Base-by-base conservation (phyloP, 2,329 filamentous ascomycete species). In the Nigrospora osmanthi region DNA sequence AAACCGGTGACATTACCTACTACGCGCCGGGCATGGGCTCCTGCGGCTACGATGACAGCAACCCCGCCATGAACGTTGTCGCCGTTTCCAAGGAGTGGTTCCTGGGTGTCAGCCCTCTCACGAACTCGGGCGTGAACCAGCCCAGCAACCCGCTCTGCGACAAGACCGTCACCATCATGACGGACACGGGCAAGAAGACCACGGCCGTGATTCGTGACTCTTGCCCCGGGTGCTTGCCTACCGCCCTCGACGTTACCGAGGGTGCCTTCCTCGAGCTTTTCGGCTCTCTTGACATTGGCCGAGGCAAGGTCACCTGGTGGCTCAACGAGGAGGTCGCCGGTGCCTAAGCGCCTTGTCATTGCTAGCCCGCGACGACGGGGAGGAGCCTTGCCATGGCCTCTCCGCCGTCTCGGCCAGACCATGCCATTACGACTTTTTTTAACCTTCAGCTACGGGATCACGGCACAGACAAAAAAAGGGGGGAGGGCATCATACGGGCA, bases 1-100 rank as follows among this genome's bases (percentile, higher is more conserved):
- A 51, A 32, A 53, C 59, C 0, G 87, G 87, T 49, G 77, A 89
- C 41, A 73, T 88, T 53, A 93, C 88, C 47, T 90, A 79, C 72
- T 94, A 87, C 68, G 67, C 72, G 35, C 70, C 84, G 40, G 87
- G 83, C 36, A 59, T 85, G 10, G 83, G 84, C 47, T 66, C 83
- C 17, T 93, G 88, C 58, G 87, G 86, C 44, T 63, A 61, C 34
- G 75, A 80, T 52, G 81, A 81, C 66, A 59, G 69, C 39, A 80
- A 83, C 56, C 45, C 59, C 19, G 62, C 58, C 4, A 71, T 81
- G 16, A 70, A 77, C 59, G 80, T 89, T 48, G 79, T 93, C 46
- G 88, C 88, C 48, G 70, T 94, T 43, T 78, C 84, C 16, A 55
- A 72, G 36, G 66, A 56, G 5, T 66, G 87, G 58, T 63, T 58